Evolutionary conservation across 108 stramenopile genomes (phyloP).

Genomic region (Fistulifera solaris): DNA sequence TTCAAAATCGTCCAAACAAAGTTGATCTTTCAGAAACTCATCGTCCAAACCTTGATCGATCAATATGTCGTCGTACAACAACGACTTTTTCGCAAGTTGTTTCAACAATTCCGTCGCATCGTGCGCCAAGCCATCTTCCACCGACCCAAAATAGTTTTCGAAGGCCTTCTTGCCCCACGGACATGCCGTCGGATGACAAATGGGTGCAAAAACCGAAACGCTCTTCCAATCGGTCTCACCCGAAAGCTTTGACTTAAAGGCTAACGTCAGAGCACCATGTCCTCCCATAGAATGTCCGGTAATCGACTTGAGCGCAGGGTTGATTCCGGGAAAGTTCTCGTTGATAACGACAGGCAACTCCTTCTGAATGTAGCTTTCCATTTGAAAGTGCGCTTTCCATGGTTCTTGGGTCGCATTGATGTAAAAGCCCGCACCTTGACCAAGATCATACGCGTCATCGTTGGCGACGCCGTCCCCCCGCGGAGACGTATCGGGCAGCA

Average conservation of each 20-base stretch:
- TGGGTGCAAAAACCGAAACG: constrained; percentile 93
- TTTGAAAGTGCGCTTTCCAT: constrained; percentile 77
- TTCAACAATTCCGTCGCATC: constrained; percentile 84
- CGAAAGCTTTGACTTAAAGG: constrained; percentile 37
- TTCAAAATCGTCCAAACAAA: constrained; percentile 26
- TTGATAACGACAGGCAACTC: constrained; percentile 79
- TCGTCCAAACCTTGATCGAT: constrained; percentile 76
- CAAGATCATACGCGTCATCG: constrained; percentile 90
- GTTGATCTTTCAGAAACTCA: constrained; percentile 38
- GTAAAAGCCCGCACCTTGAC: constrained; percentile 96
- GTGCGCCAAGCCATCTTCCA: constrained; percentile 66
- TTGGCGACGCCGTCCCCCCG: constrained; percentile 72
- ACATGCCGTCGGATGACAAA: constrained; percentile 87
- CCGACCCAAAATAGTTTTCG: constrained; percentile 80
- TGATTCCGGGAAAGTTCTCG: constrained; percentile 35
- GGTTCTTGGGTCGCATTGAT: constrained; percentile 87
- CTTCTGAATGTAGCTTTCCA: constrained; percentile 90
- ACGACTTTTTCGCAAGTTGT: constrained; percentile 4
- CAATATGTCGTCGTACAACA: constrained; percentile 60
- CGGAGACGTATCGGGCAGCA: constrained; percentile 94
- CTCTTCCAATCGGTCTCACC: constrained; percentile 26
- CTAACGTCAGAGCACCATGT: constrained; percentile 85
- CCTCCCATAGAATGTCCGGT: constrained; percentile 94
- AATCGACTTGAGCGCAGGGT: constrained; percentile 47
- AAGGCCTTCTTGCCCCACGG: constrained; percentile 99